Conservation (phyloP, 2,329 filamentous ascomycete genomes). For the Alternaria gaisen region DNA sequence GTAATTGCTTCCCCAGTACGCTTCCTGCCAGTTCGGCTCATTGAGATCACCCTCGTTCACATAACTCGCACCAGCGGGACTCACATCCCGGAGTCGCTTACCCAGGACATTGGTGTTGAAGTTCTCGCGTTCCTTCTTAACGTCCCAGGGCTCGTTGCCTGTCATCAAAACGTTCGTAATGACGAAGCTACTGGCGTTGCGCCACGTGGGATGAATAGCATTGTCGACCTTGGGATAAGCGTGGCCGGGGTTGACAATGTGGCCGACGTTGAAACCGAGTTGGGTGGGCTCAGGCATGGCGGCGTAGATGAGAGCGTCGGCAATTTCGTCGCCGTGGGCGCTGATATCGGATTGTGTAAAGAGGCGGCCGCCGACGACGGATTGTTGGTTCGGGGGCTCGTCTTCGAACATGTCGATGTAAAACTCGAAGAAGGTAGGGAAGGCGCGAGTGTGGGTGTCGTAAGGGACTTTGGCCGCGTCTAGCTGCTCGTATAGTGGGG, state of each 20-base stretch:
- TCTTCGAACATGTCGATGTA: conserved; percentile 51
- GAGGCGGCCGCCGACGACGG: conserved; percentile 45
- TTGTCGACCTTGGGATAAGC: conserved; percentile 43
- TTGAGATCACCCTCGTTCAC: conserved; percentile 50
- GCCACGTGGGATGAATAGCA: conserved; percentile 47
- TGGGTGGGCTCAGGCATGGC: conserved; percentile 30
- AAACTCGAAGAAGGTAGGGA: conserved; percentile 49
- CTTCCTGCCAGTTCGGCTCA: conserved; percentile 48
- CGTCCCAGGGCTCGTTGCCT: conserved; percentile 43
- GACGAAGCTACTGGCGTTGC: conserved; percentile 48
- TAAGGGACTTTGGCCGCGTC: conserved; percentile 45
- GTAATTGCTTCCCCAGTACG: conserved; percentile 50
- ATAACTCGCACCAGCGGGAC: conserved; percentile 44
- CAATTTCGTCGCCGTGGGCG: conserved; percentile 32
- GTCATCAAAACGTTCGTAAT: conserved; percentile 45
- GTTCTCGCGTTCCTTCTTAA: conserved; percentile 37
- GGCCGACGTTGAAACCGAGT: conserved; percentile 42
- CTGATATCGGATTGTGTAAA: conserved; percentile 44
- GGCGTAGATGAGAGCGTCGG: conserved; percentile 38
- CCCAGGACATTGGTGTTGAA: conserved; percentile 45
- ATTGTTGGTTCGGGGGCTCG: conserved; percentile 40
- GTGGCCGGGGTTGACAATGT: conserved; percentile 47
- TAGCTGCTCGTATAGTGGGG: conserved; percentile 41
- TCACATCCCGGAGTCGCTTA: conserved; percentile 41
- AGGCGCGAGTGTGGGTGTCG: conserved; percentile 37